These are phyloP conservation scores for Colletotrichum australisinense DNA, from an alignment of 2,329 filamentous ascomycete genomes.

Conservation along the genomic window DNA sequence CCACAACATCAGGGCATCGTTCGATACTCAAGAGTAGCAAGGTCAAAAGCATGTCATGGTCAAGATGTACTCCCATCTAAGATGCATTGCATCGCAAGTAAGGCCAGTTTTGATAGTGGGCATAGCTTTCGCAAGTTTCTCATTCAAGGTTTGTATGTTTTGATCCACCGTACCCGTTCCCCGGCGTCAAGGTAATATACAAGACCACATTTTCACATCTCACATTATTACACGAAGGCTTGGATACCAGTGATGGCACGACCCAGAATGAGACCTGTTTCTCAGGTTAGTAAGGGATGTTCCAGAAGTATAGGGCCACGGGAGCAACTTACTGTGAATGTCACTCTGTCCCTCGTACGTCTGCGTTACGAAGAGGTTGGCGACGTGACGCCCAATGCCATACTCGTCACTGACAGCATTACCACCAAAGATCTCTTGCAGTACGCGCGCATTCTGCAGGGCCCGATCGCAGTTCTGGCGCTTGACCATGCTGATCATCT, in stretches of 20 bases:
- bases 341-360: constrained; percentile 99
- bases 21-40: not conserved
- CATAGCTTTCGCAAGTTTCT: not conserved
- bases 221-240: constrained; percentile 72
- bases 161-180: not conserved
- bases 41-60: not conserved
- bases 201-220: not conserved
- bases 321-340: constrained; percentile 82
- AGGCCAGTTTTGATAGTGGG: not conserved
- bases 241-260: constrained; percentile 80
- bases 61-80: not conserved
- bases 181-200: not conserved
- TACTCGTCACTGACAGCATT: constrained; percentile 99
- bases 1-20: not conserved
- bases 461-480: constrained; percentile 96
- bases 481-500: constrained; percentile 99
- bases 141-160: not conserved
- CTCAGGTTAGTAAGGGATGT: not conserved
- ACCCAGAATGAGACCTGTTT: constrained; percentile 73
- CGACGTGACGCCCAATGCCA: constrained; percentile 91
- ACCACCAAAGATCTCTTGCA: constrained; percentile 97
- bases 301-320: not conserved
- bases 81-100: not conserved
- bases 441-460: constrained; percentile 78
- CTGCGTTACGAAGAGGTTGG: constrained; percentile 96